Evolutionary conservation across 176 grass and related monocot species (phyloP), one percentile per base, ranked within the genome.

Genomic region (Musa troglodytarum): DNA sequence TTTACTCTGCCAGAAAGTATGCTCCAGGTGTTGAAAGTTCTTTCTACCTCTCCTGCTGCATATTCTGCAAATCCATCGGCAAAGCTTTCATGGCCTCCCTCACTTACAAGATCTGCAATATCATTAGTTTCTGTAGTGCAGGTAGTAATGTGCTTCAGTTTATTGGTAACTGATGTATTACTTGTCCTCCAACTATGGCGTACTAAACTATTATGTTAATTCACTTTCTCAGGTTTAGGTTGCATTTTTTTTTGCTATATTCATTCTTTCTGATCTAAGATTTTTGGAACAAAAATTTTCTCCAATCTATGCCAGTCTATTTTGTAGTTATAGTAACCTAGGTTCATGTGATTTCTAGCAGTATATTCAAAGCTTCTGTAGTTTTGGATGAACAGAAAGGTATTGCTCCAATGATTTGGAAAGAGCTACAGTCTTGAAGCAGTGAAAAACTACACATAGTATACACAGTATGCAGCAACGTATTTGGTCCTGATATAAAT

Each of bases 41-140:
- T 99, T 52, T 91, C 88, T 72, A 85, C 95, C 11, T 99, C 88
- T 61, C 76, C 88, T 43, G 93, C 95, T 81, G 90, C 95, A 52
- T 99, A 94, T 82, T 99, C 88, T 65, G 91, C 88, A 82, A 99
- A 94, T 53, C 91, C 86, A 51, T 84, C 82, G 74, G 78, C 78
- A 73, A 99, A 89, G 76, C 80, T 92, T 77, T 75, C 91, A 17
- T 82, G 86, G 51, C 82, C 91, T 79, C 88, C 95, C 74, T 81
- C 91, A 71, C 86, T 94, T 51, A 94, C 88, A 72, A 88, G 95
- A 53, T 89, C 84, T 8, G 75, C 82, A 65, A 94, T 99, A 80
- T 94, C 95, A 72, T 79, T 99, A 52, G 95, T 94, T 74, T 99
- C 95, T 75, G 71, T 94, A 69, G 91, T 94, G 90, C 95, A 99